Conservation (phyloP, 2,329 filamentous ascomycete genomes). For the Teratosphaeriaceae sp. region DNA sequence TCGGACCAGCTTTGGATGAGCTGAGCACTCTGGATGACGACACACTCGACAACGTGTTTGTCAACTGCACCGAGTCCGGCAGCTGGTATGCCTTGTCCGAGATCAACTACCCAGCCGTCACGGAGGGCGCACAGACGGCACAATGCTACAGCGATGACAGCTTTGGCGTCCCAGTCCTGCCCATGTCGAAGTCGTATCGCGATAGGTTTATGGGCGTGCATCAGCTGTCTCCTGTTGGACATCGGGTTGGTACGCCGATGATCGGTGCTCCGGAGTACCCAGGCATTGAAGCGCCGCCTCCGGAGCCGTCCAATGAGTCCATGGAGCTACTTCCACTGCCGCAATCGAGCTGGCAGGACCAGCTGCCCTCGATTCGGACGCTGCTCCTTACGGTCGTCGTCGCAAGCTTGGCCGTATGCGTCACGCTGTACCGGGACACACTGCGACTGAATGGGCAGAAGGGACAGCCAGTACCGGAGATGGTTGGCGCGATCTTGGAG, state of each 20-base stretch:
- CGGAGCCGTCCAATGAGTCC: not conserved
- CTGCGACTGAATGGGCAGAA: not conserved
- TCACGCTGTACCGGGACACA: slow-evolving; percentile 6
- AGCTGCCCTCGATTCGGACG: slow-evolving; percentile 4
- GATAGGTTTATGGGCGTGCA: slow-evolving; percentile 25
- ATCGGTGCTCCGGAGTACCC: slow-evolving; percentile 16
- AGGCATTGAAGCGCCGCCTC: slow-evolving; percentile 14
- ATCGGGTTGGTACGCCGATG: slow-evolving; percentile 8
- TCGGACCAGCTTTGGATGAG: slow-evolving; percentile 45
- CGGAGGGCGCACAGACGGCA: slow-evolving; percentile 57
- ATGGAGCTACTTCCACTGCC: not conserved
- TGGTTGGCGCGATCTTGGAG: not conserved
- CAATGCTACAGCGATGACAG: slow-evolving; percentile 52
- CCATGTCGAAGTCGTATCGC: slow-evolving; percentile 18
- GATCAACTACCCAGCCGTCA: slow-evolving; percentile 74
- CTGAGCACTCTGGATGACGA: slow-evolving; percentile 28
- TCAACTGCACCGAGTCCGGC: slow-evolving; percentile 80
- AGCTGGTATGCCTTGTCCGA: slow-evolving; percentile 95
- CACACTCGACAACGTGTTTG: slow-evolving; percentile 52
- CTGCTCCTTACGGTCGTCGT: slow-evolving; percentile 3
- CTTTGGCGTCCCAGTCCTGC: slow-evolving; percentile 33
- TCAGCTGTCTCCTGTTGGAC: slow-evolving; percentile 15
- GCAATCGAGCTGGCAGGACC: not conserved
- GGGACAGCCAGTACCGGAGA: not conserved
- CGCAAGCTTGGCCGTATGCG: slow-evolving; percentile 2